Evolutionary conservation across 2,329 filamentous ascomycete genomes (phyloP).

Genomic region (Aspergillus japonicus): DNA sequence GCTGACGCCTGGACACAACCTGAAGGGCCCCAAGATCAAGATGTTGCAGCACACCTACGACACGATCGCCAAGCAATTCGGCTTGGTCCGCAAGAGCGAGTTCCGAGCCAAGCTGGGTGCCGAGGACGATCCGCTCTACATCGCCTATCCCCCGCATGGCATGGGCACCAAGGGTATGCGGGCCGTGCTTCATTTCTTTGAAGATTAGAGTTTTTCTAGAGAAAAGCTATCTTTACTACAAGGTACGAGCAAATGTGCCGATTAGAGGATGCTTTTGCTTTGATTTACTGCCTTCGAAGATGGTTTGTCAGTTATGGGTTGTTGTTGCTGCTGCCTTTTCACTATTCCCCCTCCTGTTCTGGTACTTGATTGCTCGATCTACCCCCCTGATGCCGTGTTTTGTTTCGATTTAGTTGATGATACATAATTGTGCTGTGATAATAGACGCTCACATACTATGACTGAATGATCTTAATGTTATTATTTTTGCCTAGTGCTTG

Average conservation of each 20-base stretch:
- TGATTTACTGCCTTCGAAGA: not conserved
- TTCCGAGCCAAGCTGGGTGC: slow-evolving; percentile 91
- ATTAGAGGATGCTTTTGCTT: not conserved
- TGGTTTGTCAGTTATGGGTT: not conserved
- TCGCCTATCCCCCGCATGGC: slow-evolving; percentile 84
- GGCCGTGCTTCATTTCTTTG: slow-evolving; percentile 88
- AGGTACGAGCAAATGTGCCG: not conserved
- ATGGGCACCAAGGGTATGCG: slow-evolving; percentile 77
- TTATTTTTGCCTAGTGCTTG: not conserved
- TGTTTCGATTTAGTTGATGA: not conserved
- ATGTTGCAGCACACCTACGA: slow-evolving; percentile 81
- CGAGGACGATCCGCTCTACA: slow-evolving; percentile 78
- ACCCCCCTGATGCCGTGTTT: not conserved
- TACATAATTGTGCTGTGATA: not conserved
- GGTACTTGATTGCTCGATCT: not conserved
- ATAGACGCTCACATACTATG: not conserved
- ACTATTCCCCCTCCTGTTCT: not conserved
- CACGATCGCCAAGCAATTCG: slow-evolving; percentile 75
- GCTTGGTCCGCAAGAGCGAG: slow-evolving; percentile 78
- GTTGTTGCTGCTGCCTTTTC: not conserved
- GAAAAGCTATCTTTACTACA: not conserved
- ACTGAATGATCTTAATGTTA: not conserved
- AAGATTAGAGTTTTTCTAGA: slow-evolving; percentile 48
- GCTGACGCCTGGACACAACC: slow-evolving; percentile 75
- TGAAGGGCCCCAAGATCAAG: slow-evolving; percentile 76